These are phyloP conservation scores for Fusarium sp. DNA, from an alignment of 2,329 filamentous ascomycete genomes.

Conservation along the genomic window DNA sequence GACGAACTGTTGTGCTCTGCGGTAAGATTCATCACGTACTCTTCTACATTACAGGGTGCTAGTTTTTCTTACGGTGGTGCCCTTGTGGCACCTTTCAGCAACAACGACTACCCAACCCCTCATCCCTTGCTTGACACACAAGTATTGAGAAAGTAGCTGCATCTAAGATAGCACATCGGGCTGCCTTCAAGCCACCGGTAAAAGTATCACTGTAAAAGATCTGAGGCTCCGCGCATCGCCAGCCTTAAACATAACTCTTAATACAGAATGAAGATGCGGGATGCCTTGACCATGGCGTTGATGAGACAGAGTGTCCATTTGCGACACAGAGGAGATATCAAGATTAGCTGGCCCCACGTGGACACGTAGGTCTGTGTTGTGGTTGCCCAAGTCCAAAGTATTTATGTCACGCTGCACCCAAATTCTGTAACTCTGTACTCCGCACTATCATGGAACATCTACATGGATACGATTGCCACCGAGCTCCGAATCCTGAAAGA, in stretches of 20 bases:
- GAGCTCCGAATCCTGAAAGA: neutral
- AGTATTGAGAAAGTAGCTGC: neutral
- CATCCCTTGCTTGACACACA: neutral
- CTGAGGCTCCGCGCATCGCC: neutral
- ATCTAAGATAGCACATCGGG: neutral
- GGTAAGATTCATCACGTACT: neutral
- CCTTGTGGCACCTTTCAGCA: neutral
- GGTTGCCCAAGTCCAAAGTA: neutral
- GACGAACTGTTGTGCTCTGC: neutral
- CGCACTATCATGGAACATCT: neutral
- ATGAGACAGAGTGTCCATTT: no score
- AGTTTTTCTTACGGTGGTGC: neutral
- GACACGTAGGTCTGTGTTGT: neutral
- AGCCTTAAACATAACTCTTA: neutral
- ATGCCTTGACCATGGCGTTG: neutral
- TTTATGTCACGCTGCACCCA: neutral
- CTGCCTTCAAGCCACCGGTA: neutral
- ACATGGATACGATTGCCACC: neutral
- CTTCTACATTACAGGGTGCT: neutral
- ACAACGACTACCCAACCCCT: neutral
- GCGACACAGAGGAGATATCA: neutral
- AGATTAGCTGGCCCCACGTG: neutral
- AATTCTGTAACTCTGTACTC: neutral
- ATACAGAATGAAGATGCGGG: neutral
- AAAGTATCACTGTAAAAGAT: neutral